Evolutionary conservation across 352 stramenopile genomes (phyloP), one percentile per base, ranked within the genome.

Genomic region (Globisporangium paroecandrum): DNA sequence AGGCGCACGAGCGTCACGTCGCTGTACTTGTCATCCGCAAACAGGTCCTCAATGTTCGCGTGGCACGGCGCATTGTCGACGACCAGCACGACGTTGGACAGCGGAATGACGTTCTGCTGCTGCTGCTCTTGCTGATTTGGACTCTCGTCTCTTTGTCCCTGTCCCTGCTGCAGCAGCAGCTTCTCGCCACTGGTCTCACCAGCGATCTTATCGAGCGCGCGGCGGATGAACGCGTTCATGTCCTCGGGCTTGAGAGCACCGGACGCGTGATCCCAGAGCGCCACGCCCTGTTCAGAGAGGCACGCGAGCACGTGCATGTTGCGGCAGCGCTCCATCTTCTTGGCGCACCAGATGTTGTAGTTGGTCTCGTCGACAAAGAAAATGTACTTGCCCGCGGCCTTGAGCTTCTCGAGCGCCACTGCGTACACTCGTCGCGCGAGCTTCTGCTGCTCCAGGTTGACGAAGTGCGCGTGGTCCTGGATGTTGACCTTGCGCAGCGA

Each of bases 341-440:
- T 66, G 18, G 67, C 62, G 34, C 54, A 72, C 66, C 66, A 72
- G 8, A 72, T 58, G 20, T 72, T 72, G 62, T 65, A 72, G 36
- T 69, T 72, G 8, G 67, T 72, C 32, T 72, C 67, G 7, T 69
- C 67, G 10, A 64, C 32, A 18, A 59, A 72, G 41, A 72, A 69
- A 6, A 72, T 32, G 34, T 46, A 43, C 54, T 72, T 72, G 13
- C 53, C 67, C 8, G 43, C 34, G 0, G 22, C 29, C 41, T 47
- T 13, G 29, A 60, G 36, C 29, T 43, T 29, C 32, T 58, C 34
- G 38, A 67, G 36, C 36, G 51, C n/a, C 18, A 25, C 34, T 12
- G 62, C 55, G 47, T 58, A 62, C 36, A 56, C 58, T 41, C 43
- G 22, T 18, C 53, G 59, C 25, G 58, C 34, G 36, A 47, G 43